A percentile compares a stretch with the other conserved stretches of the same genome.
Conservation (phyloP, 768 basidiomycete species). For the Punctularia strigosozonata region DNA sequence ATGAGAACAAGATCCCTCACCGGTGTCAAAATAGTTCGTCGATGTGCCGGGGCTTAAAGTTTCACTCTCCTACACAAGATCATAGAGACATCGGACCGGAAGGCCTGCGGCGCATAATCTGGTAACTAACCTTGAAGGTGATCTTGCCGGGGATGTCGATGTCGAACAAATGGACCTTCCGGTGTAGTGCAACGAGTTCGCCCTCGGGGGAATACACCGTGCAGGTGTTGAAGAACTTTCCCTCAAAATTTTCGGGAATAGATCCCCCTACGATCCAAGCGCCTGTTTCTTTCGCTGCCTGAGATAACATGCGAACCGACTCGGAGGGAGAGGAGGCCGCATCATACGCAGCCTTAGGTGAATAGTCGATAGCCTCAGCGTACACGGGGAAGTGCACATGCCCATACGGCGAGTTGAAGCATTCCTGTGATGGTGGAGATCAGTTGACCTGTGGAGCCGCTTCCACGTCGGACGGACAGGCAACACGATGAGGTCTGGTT, state of each 20-base stretch:
- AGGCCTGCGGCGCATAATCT: background rate
- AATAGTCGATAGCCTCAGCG: slow-evolving; percentile 67
- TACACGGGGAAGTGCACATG: slow-evolving; percentile 71
- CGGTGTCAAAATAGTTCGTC: slow-evolving; percentile 79
- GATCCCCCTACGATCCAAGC: slow-evolving; percentile 97
- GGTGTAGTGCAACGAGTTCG: slow-evolving; percentile 75
- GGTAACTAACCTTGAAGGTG: slow-evolving; percentile 56
- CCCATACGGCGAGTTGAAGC: slow-evolving; percentile 82
- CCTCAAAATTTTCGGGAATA: too few relatives aligned
- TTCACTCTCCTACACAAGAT: slow-evolving; percentile 65
- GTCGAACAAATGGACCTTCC: slow-evolving; percentile 95
- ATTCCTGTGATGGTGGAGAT: slow-evolving; percentile 41
- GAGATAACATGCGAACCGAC: slow-evolving; percentile 72
- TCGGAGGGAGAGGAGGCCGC: slow-evolving; percentile 46
- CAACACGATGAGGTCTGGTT: slow-evolving; percentile 74
- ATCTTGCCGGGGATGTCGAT: slow-evolving; percentile 94
- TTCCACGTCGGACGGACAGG: slow-evolving; percentile 39
- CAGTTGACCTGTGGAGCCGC: background rate
- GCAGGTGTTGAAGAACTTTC: slow-evolving; percentile 84
- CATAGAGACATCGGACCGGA: slow-evolving; percentile 2
- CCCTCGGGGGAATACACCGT: slow-evolving; percentile 84
- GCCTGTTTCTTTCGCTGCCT: slow-evolving; percentile 62
- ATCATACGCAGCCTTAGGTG: slow-evolving; percentile 47
- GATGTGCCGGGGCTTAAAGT: slow-evolving; percentile 67
- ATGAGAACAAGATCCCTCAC: slow-evolving; percentile 23